phyloP scores from a whole-genome alignment of 2,329 filamentous ascomycete species.

The Dactylonectria estremocensis region DNA sequence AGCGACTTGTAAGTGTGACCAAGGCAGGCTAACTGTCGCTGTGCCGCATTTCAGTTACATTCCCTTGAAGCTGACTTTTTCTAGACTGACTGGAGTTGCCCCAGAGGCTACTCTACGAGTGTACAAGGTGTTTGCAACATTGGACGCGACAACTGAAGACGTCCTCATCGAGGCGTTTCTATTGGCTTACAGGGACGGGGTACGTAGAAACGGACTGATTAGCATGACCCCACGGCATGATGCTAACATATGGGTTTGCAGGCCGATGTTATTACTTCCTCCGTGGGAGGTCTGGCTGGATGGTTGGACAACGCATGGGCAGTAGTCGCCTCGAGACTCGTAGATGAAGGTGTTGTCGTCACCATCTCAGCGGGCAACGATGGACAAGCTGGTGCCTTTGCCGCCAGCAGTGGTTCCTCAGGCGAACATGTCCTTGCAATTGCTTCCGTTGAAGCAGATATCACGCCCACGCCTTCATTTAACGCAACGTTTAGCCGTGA shows the following conservation, averaged over 20 bases:
- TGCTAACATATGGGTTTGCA: not conserved
- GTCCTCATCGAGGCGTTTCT: slow-evolving; percentile 55
- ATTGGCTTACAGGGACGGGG: slow-evolving; percentile 53
- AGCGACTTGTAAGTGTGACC: slow-evolving; percentile 19
- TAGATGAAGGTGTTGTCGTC: slow-evolving; percentile 60
- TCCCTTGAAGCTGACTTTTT: not conserved
- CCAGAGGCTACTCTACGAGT: slow-evolving; percentile 47
- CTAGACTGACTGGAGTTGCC: slow-evolving; percentile 45
- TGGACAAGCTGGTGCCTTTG: slow-evolving; percentile 59
- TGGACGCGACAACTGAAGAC: slow-evolving; percentile 10
- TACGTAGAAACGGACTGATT: slow-evolving; percentile 10
- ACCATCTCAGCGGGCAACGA: slow-evolving; percentile 62
- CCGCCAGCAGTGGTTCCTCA: slow-evolving; percentile 57
- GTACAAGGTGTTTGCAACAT: slow-evolving; percentile 48
- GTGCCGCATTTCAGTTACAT: not conserved
- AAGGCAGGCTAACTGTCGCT: not conserved
- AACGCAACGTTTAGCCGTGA: slow-evolving; percentile 49
- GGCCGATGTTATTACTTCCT: slow-evolving; percentile 54
- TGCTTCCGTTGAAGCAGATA: slow-evolving; percentile 57
- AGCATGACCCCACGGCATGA: not conserved
- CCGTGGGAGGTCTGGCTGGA: slow-evolving; percentile 50
- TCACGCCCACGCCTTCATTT: slow-evolving; percentile 35
- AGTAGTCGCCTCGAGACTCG: slow-evolving; percentile 51
- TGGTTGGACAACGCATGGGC: slow-evolving; percentile 51
- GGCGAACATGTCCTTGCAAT: slow-evolving; percentile 61